Base-by-base conservation (phyloP, 2,329 filamentous ascomycete genomes). In the Aspergillus sp. region DNA sequence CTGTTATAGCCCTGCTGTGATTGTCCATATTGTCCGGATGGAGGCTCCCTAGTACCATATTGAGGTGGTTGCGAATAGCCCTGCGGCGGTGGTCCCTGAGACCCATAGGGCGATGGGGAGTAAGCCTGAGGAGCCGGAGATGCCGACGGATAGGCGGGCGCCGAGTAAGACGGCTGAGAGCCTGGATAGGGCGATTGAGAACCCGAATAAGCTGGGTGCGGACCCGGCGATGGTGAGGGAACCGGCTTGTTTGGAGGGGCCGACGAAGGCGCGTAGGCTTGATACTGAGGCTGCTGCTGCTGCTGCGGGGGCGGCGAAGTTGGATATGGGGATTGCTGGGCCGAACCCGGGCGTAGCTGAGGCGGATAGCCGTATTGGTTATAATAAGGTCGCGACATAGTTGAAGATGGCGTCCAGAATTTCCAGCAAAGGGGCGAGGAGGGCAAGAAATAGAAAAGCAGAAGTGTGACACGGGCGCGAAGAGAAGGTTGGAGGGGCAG, bases 1-100 rank as follows among this genome's bases (percentile, higher is more conserved):
- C 78, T 72, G 56, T 70, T 72, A 70, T 82, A 82, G 43, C 69
- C 70, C 62, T 75, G 72, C 55, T 67, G 68, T 28, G 66, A 50
- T 45, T 66, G 65, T 43, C 55, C 57, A 45, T 66, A 66, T 38
- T 60, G 63, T 32, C 63, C 56, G 54, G 62, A 65, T 21, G 39
- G 43, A n/a, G 61, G 53, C n/a, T 58, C 59, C 54, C 65, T 65
- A 3, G 53, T 47, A 60, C 67, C 64, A 63, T 72, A 70, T 54
- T 71, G 70, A 30, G 70, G 62, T 23, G 70, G 65, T 41, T 70
- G 69, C 30, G 65, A 66, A 59, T 70, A 67, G 32, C 62, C 60
- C 48, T 71, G 70, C 13, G 61, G 67, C 50, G 68, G 69, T 32
- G 66, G 71, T 32, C 68, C 71, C 41, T 66, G 64, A 30, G 67